Evolutionary conservation across 305 asterid genomes (phyloP), one percentile per base, ranked within the genome.

Genomic region (Solanum hybrid): DNA sequence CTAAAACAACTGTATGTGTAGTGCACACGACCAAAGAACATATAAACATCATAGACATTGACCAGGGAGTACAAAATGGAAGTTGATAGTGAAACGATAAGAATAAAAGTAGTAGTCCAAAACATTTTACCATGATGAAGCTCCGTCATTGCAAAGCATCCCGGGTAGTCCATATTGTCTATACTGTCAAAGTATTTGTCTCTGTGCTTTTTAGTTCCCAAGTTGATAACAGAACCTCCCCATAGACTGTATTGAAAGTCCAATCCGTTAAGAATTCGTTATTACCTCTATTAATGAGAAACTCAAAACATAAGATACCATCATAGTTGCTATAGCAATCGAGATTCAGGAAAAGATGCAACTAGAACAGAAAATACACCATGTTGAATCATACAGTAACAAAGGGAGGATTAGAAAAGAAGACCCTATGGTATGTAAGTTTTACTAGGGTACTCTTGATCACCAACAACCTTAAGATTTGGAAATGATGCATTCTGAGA

Each of bases 151-250:
- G 99, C 99, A 87, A 97, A 96, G 94, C 99, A 96, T 69, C 99
- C 99, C 7, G 95, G 90, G 90, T 96, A 97, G 88, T 96, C 99
- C 92, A 97, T 24, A 75, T 87, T 95, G 95, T 96, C 99, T 77
- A 95, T 96, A 76, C 95, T 94, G 24, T 97, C 95, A 76, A 95
- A 97, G 91, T 93, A 97, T 90, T 95, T 96, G 88, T 97, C 99
- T 90, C 92, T 92, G 90, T 97, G 99, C 91, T 95, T 97, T 91
- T 96, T 94, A 76, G 98, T 96, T 90, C 99, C 99, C 94, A 97
- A 93, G 94, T 97, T 97, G 92, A 97, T 94, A n/a, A 97, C 95
- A 86, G 99, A 97, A 89, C 99, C 99, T 91, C 99, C 99, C 99
- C 99, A 97, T 24, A 97, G 97, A 90, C 99, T 97, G 93, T 92